Conservation (phyloP, 306 rosid genomes). For the Quercus parvula region DNA sequence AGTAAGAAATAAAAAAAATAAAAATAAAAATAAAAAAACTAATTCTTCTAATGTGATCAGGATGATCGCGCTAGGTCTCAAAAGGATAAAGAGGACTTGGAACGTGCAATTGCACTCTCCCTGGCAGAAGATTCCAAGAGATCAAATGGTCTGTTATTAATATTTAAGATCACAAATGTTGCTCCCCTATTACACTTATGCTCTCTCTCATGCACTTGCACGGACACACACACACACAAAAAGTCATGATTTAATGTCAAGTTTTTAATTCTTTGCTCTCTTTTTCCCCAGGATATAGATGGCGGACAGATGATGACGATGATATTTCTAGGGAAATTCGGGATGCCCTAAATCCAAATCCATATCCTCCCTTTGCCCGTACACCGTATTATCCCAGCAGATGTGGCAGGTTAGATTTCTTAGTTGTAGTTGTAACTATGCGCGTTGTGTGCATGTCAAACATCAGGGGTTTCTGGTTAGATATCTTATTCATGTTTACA, state of each 20-base stretch:
- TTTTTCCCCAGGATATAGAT: constrained; percentile 46
- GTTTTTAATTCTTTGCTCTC: constrained; percentile 7
- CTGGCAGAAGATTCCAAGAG: constrained; percentile 64
- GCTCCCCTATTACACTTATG: not conserved
- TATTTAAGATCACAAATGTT: not conserved
- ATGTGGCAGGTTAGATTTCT: constrained; percentile 39
- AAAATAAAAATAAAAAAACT: not conserved
- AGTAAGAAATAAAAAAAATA: not conserved
- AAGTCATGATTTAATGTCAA: constrained; percentile 1
- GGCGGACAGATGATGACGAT: constrained; percentile 44
- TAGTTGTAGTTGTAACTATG: constrained; percentile 6
- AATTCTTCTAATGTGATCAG: constrained; percentile 42
- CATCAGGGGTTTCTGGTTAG: constrained; percentile 3
- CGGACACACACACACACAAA: not conserved
- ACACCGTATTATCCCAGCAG: constrained; percentile 45
- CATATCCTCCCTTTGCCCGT: constrained; percentile 52
- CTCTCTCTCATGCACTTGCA: not conserved
- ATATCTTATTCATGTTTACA: not conserved
- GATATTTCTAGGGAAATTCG: constrained; percentile 47
- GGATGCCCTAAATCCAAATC: constrained; percentile 40
- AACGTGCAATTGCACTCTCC: constrained; percentile 69
- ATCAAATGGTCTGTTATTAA: constrained; percentile 46
- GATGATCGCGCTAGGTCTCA: constrained; percentile 64
- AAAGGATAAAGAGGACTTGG: constrained; percentile 77
- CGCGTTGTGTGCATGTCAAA: constrained; percentile 5